Percentiles rank a stretch among this genome's conserved stretches.
Conservation (phyloP, 1,284 basidiomycete species). For the Cutaneotrichosporon sp. region DNA sequence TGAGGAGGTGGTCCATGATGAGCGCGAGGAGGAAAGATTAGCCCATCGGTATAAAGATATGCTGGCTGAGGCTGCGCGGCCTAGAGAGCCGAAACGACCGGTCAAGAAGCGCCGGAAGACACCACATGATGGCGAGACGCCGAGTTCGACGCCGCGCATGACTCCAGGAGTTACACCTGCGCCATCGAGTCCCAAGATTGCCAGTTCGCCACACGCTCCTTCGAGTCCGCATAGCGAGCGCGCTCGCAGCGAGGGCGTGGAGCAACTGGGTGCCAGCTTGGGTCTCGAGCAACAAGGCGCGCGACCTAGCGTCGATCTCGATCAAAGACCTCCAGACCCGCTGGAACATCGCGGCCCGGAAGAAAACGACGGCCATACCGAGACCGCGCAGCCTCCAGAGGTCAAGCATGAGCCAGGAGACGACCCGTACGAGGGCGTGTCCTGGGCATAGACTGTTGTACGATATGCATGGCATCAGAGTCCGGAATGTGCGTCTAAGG, state of each 20-base stretch:
- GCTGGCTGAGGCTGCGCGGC: conserved; percentile 19
- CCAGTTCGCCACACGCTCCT: neutral
- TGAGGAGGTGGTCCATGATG: conserved; percentile 46
- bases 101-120: conserved; percentile 4
- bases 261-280: neutral
- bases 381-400: neutral
- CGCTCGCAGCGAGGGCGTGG: neutral
- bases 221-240: neutral
- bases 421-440: conserved; percentile 6
- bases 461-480: neutral
- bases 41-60: conserved; percentile 31
- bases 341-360: neutral
- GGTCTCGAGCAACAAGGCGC: neutral
- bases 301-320: no score
- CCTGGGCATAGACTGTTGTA: conserved; percentile 11
- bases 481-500: neutral
- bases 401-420: conserved; percentile 9
- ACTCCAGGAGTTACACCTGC: conserved; percentile 6
- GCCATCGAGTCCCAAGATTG: conserved; percentile 3
- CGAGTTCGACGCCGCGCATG: neutral
- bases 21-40: conserved; percentile 43
- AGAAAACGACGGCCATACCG: neutral
- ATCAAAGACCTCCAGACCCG: no score
- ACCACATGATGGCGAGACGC: conserved; percentile 5
- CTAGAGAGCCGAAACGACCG: neutral